Base-by-base conservation (phyloP, 2,329 filamentous ascomycete genomes). In the Fusarium burgessii region DNA sequence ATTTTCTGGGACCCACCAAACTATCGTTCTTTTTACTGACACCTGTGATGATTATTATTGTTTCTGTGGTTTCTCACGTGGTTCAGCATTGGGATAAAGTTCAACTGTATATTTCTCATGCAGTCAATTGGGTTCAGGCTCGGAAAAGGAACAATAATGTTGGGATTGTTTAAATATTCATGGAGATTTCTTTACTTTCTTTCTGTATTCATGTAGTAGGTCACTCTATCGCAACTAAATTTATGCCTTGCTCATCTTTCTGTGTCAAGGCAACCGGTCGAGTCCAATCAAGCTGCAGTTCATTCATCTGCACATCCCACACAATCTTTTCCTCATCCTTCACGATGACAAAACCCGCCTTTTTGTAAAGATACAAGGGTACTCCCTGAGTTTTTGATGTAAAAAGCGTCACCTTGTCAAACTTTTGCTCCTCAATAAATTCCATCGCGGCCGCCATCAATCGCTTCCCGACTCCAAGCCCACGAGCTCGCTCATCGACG, bases 211-310 rank as follows among this genome's bases (percentile, higher is more conserved):
- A 29, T 29, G 29, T 9, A 11, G 29, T 36, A 6, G 11, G 14
- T n/a, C 32, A 1, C 12, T 25, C 10, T 25, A n/a, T 7, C 9
- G 12, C 15, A 51, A 25, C 12, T 15, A 20, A 12, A 25, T 38
- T 51, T 20, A 10, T 6, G 7, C 8, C 43, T 18, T 17, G 6
- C 4, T 9, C 9, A n/a, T 36, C 45, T 1, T 3, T 27, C 36
- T n/a, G 38, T 1, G 11, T 25, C 5, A 14, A 1, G 3, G 7
- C 15, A 36, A 1, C 6, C 8, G 49, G 41, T 2, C 58, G 58
- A 1, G 54, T 51, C 69, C 69, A 72, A 15, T 64, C 55, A 42
- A 72, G 69, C 33, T 57, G 65, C 10, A 72, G 5, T 20, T 70
- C 69, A 14, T 55, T 47, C 33, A 72, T n/a, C 2, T 23, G 50